Evolutionary conservation across 345 rosid genomes (phyloP), one percentile per base, ranked within the genome.

Genomic region (Bruguiera parviflora): DNA sequence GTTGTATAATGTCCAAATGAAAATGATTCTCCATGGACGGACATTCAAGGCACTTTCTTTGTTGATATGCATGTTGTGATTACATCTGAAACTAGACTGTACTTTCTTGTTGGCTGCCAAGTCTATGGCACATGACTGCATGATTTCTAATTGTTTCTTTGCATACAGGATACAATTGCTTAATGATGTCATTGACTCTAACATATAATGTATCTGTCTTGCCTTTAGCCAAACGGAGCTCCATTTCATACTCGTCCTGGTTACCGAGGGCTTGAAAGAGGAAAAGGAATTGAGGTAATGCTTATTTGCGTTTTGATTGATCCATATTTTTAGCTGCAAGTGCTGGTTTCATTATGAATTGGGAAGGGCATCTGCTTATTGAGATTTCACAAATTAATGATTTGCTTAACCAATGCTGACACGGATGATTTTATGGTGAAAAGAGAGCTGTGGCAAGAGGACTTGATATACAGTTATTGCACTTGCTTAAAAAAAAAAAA

Each of bases 261-360:
- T 72, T 82, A 84, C 71, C 78, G 88, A 61, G 91, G 96, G 55
- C 89, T 83, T n/a, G 97, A 78, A 73, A 82, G 98, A 79, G 98
- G 95, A 79, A 85, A 97, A 82, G 97, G 96, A 81, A 69, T 78
- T 71, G 84, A 88, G 98, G 98, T 94, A 94, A 65, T 52, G 39
- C 22, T n/a, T 56, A 56, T 27, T 56, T 56, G 31, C 29, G 10
- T 24, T 11, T 56, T 1, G 4, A 56, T 7, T 22, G 9, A n/a
- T 55, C 5, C 58, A 20, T 24, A 27, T 27, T 5, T 56, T 56
- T 43, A 3, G 59, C 19, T 56, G 6, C 59, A 10, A 24, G 11
- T 5, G 11, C 16, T 6, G 28, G 13, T 29, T 5, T 56, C 31
- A 24, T 43, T 39, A 3, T 39, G 13, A 53, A 53, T 31, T 33